Evolutionary conservation across 192 early-diverging fungal genomes (phyloP), one percentile per base, ranked within the genome.

Genomic region (Linnemannia schmuckeri): DNA sequence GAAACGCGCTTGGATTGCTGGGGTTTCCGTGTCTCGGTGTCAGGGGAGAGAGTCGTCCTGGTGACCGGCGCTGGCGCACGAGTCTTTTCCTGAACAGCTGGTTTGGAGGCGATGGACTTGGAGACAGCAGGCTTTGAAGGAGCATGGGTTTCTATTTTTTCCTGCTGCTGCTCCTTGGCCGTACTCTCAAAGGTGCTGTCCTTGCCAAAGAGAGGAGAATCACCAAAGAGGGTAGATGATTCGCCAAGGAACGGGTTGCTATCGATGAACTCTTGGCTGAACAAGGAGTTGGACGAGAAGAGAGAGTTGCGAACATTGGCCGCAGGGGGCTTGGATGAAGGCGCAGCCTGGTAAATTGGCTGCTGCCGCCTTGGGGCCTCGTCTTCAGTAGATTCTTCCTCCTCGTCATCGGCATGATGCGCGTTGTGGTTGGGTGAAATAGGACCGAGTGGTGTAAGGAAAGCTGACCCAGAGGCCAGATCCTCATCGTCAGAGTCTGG

Each of bases 241-340:
- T 86, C 75, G 35, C 72, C 27, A 35, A 87, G 20, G 49, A 81
- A 74, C 2, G 85, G 52, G 17, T 78, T 81, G 66, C 63, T 78
- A 0, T 81, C 79, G 57, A 81, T 74, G 66, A 81, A 87, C 40
- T 87, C 85, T 61, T 78, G 71, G 37, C 69, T 78, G 76, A 87
- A 87, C 37, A 81, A 18, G 6, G 78, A 70, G 9, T 75, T 71
- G 9, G 47, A 30, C 2, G 78, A 57, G 22, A 72, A 9, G 52
- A 76, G 70, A 15, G 83, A 76, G 55, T 72, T 63, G 44, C 83
- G 63, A 17, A 66, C 20, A n/a, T n/a, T 74, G 1, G 74, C 54
- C 37, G 71, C n/a, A 46, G 72, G 6, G 44, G 41, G 0, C 44
- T 41, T 46, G 44, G 40, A 46, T 22, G 72, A 42, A 42, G 70